Evolutionary conservation across 495 filamentous ascomycete species (phyloP).

Genomic region (Aspergillus asperescens): DNA sequence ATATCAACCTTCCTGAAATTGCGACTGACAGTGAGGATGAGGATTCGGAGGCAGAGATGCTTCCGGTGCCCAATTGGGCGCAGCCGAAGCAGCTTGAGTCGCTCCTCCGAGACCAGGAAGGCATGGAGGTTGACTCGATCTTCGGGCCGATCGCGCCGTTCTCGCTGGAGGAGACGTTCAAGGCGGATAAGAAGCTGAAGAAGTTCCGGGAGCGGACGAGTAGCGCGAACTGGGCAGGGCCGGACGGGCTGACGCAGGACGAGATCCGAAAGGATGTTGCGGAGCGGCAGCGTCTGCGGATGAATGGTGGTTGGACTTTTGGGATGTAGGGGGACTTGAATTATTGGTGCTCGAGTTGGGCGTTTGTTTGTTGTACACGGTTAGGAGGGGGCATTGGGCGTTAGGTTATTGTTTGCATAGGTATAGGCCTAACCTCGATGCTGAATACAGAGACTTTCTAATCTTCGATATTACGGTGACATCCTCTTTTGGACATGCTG

Average conservation of each 20-base stretch:
- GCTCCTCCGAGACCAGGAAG: slow-evolving; percentile 69
- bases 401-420: not conserved
- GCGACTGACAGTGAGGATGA: slow-evolving; percentile 82
- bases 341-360: slow-evolving; percentile 3
- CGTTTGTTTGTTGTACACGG: not conserved
- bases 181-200: slow-evolving; percentile 68
- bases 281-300: slow-evolving; percentile 70
- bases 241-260: slow-evolving; percentile 86
- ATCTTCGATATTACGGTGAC: no score
- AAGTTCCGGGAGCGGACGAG: slow-evolving; percentile 84
- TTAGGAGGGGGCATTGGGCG: not conserved
- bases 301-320: slow-evolving; percentile 84
- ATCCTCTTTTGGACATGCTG: no score
- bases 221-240: slow-evolving; percentile 83
- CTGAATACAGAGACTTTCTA: not conserved
- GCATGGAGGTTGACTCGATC: slow-evolving; percentile 75
- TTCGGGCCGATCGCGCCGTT: slow-evolving; percentile 84
- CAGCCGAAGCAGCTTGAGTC: slow-evolving; percentile 71
- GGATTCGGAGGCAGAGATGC: slow-evolving; percentile 56
- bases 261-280: slow-evolving; percentile 75
- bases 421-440: no score
- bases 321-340: not conserved
- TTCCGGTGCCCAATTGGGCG: slow-evolving; percentile 72
- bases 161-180: slow-evolving; percentile 94
- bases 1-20: slow-evolving; percentile 82